Base-by-base conservation (phyloP, 805 yeast species). In the Teunomyces gatunensis region DNA sequence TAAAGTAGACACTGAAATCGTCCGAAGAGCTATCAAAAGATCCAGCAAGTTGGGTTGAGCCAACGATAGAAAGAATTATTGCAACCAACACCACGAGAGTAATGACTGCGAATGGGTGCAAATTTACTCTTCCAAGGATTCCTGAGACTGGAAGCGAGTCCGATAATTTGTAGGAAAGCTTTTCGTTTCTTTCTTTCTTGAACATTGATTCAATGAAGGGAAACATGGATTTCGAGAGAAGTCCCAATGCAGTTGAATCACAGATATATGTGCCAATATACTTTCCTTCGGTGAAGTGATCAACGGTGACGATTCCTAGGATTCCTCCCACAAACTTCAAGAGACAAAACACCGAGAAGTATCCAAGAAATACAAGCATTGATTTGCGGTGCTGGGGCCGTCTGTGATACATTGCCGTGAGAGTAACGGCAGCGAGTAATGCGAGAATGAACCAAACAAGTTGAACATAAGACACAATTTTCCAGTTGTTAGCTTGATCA, bases 401-500 rank as follows among this genome's bases (percentile, higher is more conserved):
- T 12, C 13, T 20, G 17, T 33, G 13, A 27, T 33, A 25, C 30
- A 45, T 39, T 1, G 33, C 15, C 5, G 18, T n/a, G n/a, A 32
- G 4, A 2, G 34, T 29, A 11, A 13, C 13, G 4, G 28, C 18
- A 9, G 28, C 13, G 2, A 44, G 17, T 25, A 47, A 32, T n/a
- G 34, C 7, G 17, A 47, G 9, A 10, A n/a, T 11, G 20, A 47
- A 50, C 44, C 48, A 39, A 27, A 45, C 28, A 18, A 44, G 40
- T 28, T 50, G 54, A 12, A 47, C 43, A 29, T 29, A 42, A n/a
- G 46, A 42, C 7, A 48, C 47, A 6, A 25, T 46, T 35, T 50
- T 29, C 54, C 54, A 50, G 15, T 37, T 27, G 40, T 11, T 37
- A n/a, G 18, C 40, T 37, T 37, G 29, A 17, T 21, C 28, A 12